Percentiles rank a stretch among this genome's conserved stretches.
Conservation (phyloP, 164 flowering plant species). For the Piper betle region DNA sequence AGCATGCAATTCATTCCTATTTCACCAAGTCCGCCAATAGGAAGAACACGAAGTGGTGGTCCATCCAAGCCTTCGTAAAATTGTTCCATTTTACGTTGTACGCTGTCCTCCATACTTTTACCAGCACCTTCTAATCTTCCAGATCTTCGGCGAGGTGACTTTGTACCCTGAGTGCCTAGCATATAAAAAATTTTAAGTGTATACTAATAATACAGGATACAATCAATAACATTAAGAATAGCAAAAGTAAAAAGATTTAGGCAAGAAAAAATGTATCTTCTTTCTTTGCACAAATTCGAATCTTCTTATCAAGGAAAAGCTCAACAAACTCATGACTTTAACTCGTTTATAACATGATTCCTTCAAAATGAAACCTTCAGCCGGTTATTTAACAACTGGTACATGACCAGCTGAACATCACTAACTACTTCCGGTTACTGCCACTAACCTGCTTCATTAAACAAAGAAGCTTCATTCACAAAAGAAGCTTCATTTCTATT, state of each 20-base stretch:
- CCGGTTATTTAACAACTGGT: not conserved
- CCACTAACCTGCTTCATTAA: not conserved
- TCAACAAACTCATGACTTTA: too few species aligned
- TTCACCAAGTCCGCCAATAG: slow-evolving; percentile 98
- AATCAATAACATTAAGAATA: not conserved
- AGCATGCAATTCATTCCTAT: slow-evolving; percentile 99
- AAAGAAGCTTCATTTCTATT: too few species aligned
- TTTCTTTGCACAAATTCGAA: too few species aligned
- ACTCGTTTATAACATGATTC: too few species aligned
- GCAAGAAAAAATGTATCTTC: not conserved
- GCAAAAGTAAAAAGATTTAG: not conserved
- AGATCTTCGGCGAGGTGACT: slow-evolving; percentile 30
- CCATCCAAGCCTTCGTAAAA: slow-evolving; percentile 91
- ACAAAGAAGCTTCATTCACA: not conserved
- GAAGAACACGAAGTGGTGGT: slow-evolving; percentile 92
- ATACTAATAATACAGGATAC: not conserved
- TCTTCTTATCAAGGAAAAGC: too few species aligned
- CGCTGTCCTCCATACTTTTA: slow-evolving; percentile 90
- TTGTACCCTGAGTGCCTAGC: slow-evolving; percentile 41
- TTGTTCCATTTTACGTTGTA: slow-evolving; percentile 84
- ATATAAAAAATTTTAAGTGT: not conserved
- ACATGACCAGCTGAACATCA: not conserved
- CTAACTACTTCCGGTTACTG: not conserved
- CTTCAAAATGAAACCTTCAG: not conserved
- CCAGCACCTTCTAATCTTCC: slow-evolving; percentile 63